Base-by-base conservation (phyloP, 2,329 filamentous ascomycete species). In the Torrubiella hemipterigena region DNA sequence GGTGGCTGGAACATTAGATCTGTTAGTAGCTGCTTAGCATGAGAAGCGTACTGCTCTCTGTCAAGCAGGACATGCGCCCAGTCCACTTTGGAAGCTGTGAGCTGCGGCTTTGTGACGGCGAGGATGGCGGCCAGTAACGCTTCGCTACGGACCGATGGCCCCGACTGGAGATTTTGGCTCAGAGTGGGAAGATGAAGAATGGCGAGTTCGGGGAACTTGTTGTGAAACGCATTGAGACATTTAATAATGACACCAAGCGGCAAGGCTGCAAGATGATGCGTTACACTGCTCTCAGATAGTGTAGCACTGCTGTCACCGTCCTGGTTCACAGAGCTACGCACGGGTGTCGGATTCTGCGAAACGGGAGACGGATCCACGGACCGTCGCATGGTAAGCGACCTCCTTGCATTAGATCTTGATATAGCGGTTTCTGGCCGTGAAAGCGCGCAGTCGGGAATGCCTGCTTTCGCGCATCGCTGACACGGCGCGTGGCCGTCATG, bases 111-210 rank as follows among this genome's bases (percentile, higher is more conserved):
- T 16, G 54, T 46, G 29, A 55, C 47, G 2, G 43, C 33, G 9
- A 56, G 39, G 2, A 49, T 42, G 2, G 52, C 41, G 11, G 41
- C 42, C 17, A 56, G 38, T 18, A 58, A 32, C 1, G 43, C 47
- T 28, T 46, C 51, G 15, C 42, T 44, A 10, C 54, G 49, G 10
- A 31, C 41, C 0, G 44, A 47, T 0, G 42, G 41, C 1, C 22
- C 12, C 0, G 40, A 31, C 6, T 40, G 38, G 6, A 47, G 43
- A 5, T 50, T 45, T 0, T 40, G 35, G 15, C 53, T 44, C 6
- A 55, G 51, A 0, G 49, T 43, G 0, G 52, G 47, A 0, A 53
- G 46, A n/a, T 55, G 52, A 1, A 56, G 35, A 3, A 56, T 47
- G 7, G 49, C 41, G 8, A 56, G 29, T 29, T 56, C 52, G 0